A percentile compares a stretch with the other conserved stretches of the same genome.
Evolutionary conservation across 495 filamentous ascomycete species (phyloP).

Genomic region (Geoglossum glabrum): DNA sequence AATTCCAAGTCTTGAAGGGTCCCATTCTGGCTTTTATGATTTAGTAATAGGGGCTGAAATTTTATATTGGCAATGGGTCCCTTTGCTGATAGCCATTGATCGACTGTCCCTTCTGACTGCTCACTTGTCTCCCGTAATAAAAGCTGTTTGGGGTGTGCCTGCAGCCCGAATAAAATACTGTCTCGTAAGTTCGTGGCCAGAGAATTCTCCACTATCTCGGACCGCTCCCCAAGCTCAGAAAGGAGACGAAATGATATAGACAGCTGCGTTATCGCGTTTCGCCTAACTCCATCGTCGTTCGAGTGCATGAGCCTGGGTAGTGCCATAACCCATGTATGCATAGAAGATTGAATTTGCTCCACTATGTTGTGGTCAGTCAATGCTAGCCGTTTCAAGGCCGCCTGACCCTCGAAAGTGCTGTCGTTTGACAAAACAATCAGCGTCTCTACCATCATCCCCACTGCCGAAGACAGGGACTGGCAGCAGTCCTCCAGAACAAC

Average conservation of each 20-base stretch:
- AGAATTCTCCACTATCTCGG: constrained; percentile 45
- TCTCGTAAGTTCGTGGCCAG: constrained; percentile 43
- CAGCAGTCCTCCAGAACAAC: constrained; percentile 58
- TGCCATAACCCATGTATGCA: constrained; percentile 64
- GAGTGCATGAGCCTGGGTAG: constrained; percentile 70
- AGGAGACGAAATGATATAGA: constrained; percentile 52
- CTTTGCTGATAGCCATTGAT: background rate
- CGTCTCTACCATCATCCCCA: constrained; percentile 57
- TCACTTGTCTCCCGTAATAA: constrained; percentile 6
- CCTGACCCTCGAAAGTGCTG: constrained; percentile 21
- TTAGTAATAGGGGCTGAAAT: constrained; percentile 44
- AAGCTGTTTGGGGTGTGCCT: background rate
- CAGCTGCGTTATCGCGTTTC: constrained; percentile 49
- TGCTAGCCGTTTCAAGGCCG: constrained; percentile 34
- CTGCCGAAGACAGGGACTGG: constrained; percentile 47
- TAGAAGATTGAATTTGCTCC: constrained; percentile 45
- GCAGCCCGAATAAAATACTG: constrained; percentile 23
- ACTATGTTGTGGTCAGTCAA: constrained; percentile 40
- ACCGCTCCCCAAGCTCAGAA: constrained; percentile 40
- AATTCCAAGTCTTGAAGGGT: constrained; percentile 32
- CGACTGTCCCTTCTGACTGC: constrained; percentile 9
- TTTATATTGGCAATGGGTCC: constrained; percentile 6
- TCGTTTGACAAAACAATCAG: constrained; percentile 49
- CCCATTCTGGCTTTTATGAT: constrained; percentile 40
- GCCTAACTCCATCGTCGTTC: constrained; percentile 59